These are phyloP conservation scores for Cutaneotrichosporon spelunceum DNA, from an alignment of 1,284 basidiomycete genomes.

Conservation along the genomic window DNA sequence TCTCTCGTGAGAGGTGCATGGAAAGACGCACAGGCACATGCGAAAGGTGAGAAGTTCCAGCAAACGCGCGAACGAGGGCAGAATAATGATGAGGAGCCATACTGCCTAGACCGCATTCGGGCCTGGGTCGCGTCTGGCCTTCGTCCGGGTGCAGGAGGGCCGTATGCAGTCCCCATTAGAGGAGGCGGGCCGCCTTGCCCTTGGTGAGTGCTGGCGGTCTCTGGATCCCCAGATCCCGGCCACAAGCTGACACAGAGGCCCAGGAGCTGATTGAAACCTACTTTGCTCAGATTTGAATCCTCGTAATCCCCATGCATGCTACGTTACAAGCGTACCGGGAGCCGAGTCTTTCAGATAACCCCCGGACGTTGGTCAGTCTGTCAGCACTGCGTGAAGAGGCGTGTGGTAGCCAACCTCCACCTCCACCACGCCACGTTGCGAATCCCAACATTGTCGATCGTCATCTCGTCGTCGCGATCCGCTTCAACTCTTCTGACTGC, in stretches of 20 bases:
- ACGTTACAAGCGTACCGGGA: too few species aligned
- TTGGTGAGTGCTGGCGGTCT: too few species aligned
- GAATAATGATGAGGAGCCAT: neutral
- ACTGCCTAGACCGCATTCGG: neutral
- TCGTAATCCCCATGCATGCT: too few species aligned
- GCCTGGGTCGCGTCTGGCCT: neutral
- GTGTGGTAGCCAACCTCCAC: neutral
- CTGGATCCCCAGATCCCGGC: too few species aligned
- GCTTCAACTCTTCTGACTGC: neutral
- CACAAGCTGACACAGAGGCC: too few species aligned
- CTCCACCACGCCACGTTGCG: slow-evolving; percentile 6
- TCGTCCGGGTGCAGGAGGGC: neutral
- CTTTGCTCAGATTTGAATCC: too few species aligned
- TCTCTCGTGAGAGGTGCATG: too few species aligned
- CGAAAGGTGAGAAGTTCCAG: neutral
- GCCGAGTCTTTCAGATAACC: too few species aligned
- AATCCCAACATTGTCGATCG: slow-evolving; percentile 2
- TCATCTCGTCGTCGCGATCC: neutral
- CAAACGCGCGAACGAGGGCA: neutral
- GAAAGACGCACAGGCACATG: neutral
- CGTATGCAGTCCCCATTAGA: too few species aligned
- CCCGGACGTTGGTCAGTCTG: too few species aligned
- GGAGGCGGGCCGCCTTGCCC: too few species aligned
- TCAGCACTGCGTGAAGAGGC: neutral
- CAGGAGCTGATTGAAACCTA: too few species aligned